Evolutionary conservation across 331 rosid species (phyloP), one percentile per base, ranked within the genome.

Genomic region (Saraca asoca): DNA sequence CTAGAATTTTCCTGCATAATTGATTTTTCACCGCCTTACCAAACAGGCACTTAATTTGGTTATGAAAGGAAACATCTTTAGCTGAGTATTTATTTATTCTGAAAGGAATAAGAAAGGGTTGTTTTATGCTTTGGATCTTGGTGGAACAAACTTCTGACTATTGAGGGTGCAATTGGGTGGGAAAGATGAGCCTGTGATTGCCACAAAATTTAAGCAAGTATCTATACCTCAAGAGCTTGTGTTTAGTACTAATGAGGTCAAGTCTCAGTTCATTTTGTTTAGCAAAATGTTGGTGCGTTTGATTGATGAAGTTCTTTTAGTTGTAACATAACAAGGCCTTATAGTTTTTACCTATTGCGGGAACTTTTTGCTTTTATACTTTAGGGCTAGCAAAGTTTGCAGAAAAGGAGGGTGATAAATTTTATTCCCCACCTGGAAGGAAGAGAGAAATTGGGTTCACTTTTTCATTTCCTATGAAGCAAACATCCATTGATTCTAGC

Each of bases 111-210:
- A 43, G 49, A 12, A 43, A 43, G 49, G 49, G 6, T 12, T 43
- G 14, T 43, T 43, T 12, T 43, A 43, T 43, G 49, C 49, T 11
- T 43, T 43, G 49, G 49, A 43, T 15, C 98, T 91, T 56, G 98
- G 98, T 58, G 98, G 98, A 57, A 91, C 98, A 24, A 91, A 91
- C 59, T 91, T 91, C 73, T 80, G 98, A 49, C 95, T 89, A 55
- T 81, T 91, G 58, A 88, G 96, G 62, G 98, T 91, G 17, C 98
- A 91, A 59, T 66, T 91, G 67, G 98, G 95, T 17, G 96, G 98
- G 45, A 85, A 83, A 70, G 83, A 85, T 57, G 83, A 79, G 64
- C 87, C 89, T 13, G 95, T 91, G 37, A 53, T 91, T 35, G 79
- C 73, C 68, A 81, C 86, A 5, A 92, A 91, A 71, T 85, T 77